Percentiles rank a stretch among this genome's conserved stretches.
phyloP scores from a whole-genome alignment of 2,329 filamentous ascomycete genomes.

The Aschersonia sp. region DNA sequence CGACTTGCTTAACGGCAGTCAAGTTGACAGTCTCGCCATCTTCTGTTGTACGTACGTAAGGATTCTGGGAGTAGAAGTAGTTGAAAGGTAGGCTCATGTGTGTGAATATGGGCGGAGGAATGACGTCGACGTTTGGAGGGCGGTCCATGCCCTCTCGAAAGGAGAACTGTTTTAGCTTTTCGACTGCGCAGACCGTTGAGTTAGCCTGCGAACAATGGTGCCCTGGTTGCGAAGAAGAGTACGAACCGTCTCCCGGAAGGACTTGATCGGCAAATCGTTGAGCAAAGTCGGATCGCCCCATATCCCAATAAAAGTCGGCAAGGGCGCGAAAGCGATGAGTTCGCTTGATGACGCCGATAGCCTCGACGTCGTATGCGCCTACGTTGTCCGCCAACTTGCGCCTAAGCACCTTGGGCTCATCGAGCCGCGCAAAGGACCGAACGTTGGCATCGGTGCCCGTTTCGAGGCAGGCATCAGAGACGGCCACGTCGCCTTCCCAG shows the following conservation, averaged over 20 bases:
- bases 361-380: conserved; percentile 50
- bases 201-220: neutral
- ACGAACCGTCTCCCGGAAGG: conserved; percentile 53
- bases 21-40: conserved; percentile 42
- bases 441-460: conserved; percentile 11
- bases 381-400: conserved; percentile 58
- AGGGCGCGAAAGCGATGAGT: conserved; percentile 81
- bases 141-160: conserved; percentile 48
- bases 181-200: conserved; percentile 18
- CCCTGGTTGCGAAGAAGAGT: neutral
- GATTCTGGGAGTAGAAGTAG: conserved; percentile 76
- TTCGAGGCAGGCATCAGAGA: conserved; percentile 9
- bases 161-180: conserved; percentile 45
- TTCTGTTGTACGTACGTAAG: conserved; percentile 51
- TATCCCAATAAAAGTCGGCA: conserved; percentile 76
- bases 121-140: conserved; percentile 49
- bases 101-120: conserved; percentile 68
- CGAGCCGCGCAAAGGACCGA: conserved; percentile 29
- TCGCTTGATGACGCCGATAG: conserved; percentile 58
- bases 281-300: conserved; percentile 53
- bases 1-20: conserved; percentile 42
- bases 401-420: conserved; percentile 40
- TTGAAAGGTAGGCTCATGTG: conserved; percentile 61
- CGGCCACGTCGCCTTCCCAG: conserved; percentile 33
- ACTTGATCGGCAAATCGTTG: conserved; percentile 56